Conservation (phyloP, 1,139 yeast species). For the Candida sanyaensis region DNA sequence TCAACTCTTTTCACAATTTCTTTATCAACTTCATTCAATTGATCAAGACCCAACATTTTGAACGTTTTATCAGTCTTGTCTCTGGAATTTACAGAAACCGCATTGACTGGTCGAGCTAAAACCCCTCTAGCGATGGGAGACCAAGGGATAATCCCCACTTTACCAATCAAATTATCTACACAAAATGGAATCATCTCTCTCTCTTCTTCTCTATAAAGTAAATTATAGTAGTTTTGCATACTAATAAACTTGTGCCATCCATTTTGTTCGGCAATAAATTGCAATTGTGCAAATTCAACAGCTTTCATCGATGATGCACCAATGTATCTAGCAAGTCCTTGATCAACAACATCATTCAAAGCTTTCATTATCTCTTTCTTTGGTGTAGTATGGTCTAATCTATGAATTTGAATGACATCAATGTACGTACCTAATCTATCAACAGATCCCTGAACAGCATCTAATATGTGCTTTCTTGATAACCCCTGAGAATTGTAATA, state of each 20-base stretch:
- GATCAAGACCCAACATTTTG: slow-evolving; percentile 9
- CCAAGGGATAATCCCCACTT: slow-evolving; percentile 55
- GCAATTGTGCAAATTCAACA: slow-evolving; percentile 50
- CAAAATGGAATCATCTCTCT: slow-evolving; percentile 60
- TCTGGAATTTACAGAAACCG: slow-evolving; percentile 10
- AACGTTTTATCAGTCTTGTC: slow-evolving; percentile 10
- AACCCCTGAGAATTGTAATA: slow-evolving; percentile 19
- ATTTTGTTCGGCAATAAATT: slow-evolving; percentile 50
- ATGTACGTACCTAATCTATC: slow-evolving; percentile 53
- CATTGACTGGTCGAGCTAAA: slow-evolving; percentile 39
- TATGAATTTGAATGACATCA: slow-evolving; percentile 29
- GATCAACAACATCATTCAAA: slow-evolving; percentile 50
- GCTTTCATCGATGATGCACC: slow-evolving; percentile 63
- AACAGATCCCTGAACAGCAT: slow-evolving; percentile 48
- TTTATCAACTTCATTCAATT: slow-evolving; percentile 22
- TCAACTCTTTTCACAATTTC: slow-evolving; percentile 53
- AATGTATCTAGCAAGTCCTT: slow-evolving; percentile 52
- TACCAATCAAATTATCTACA: slow-evolving; percentile 22
- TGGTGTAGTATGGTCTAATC: slow-evolving; percentile 46
- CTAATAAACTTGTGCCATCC: slow-evolving; percentile 58
- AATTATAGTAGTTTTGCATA: slow-evolving; percentile 60
- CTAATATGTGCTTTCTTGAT: slow-evolving; percentile 56
- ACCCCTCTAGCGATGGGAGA: slow-evolving; percentile 52
- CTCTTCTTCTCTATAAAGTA: slow-evolving; percentile 61
- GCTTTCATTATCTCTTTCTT: slow-evolving; percentile 56